These are phyloP conservation scores for Apiospora aurea DNA, from an alignment of 2,329 filamentous ascomycete species.

Conservation along the genomic window DNA sequence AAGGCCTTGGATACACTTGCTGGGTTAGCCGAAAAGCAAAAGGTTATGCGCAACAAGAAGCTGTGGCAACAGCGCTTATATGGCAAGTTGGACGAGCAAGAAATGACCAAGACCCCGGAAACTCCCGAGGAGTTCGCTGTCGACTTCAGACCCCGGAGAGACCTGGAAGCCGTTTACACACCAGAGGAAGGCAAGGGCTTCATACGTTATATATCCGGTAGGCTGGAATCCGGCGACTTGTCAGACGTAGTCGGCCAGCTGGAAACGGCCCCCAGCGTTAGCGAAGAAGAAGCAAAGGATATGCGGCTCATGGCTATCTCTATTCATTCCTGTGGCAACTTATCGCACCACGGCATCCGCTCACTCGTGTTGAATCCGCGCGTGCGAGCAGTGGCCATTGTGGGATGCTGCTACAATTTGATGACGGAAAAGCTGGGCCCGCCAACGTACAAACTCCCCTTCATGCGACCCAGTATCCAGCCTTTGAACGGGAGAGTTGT, in stretches of 20 bases:
- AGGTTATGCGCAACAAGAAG: constrained; percentile 85
- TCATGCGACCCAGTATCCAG: constrained; percentile 73
- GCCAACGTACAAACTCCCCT: constrained; percentile 84
- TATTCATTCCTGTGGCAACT: constrained; percentile 95
- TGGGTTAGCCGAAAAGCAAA: constrained; percentile 74
- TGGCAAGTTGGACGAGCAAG: constrained; percentile 51
- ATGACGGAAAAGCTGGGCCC: constrained; percentile 89
- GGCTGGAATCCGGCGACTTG: constrained; percentile 76
- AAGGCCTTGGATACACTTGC: constrained; percentile 85
- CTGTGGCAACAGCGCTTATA: constrained; percentile 60
- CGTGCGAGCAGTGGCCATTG: constrained; percentile 90
- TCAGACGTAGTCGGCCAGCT: constrained; percentile 43
- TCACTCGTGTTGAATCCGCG: constrained; percentile 84
- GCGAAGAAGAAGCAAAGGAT: constrained; percentile 42
- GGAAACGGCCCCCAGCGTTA: constrained; percentile 39
- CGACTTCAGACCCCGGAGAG: constrained; percentile 59
- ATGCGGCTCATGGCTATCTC: constrained; percentile 83
- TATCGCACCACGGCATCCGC: constrained; percentile 92
- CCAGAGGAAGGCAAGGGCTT: constrained; percentile 69
- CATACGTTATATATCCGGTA: constrained; percentile 80
- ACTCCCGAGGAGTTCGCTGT: constrained; percentile 38
- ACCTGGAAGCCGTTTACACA: constrained; percentile 59
- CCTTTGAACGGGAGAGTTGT: constrained; percentile 72
- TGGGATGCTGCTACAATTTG: constrained; percentile 98
- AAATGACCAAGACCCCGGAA: constrained; percentile 38